Evolutionary conservation across 139 green algal genomes (phyloP), one percentile per base, ranked within the genome.

Genomic region (Monoraphidium neglectum): DNA sequence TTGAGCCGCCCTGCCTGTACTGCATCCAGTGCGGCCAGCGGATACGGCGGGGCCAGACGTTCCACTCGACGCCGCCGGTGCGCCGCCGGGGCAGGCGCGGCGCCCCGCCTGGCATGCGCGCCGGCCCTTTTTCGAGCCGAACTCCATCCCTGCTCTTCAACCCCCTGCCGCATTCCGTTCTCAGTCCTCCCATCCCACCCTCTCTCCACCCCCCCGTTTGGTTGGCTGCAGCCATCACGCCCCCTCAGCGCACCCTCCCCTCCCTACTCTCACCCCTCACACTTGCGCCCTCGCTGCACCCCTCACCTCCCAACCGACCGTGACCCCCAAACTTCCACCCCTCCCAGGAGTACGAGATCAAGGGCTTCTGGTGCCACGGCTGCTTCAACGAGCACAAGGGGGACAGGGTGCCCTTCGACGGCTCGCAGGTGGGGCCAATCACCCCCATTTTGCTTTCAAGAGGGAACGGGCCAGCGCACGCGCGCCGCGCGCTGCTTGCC

Each of bases 1-100:
- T 98, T 82, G 96, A 99, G 87, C 96, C 96, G 36, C 93, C 93
- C 23, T 88, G 91, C 32, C 78, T 99, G 54, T 98, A 98, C 86
- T 99, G 96, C 87, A 92, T 87, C 28, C 60, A 61, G 49, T 99
- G 96, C 81, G 88, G 81, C 2, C 80, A 89, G 70, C 91, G 92
- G 61, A 98, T 99, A 88, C 98, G 99, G 88, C 88, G 93, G 65
- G 90, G 94, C 47, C 89, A 95, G 79, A 88, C 89, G 13, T 96
- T 92, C 76, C 88, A 92, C 77, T 71, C 54, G 47, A 90, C 84
- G 18, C 75, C 81, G 26, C 43, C 47, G 68, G 83, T 66, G 82
- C 40, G 57, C 10, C 68, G 65, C 26, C n/a, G n/a, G n/a, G n/a
- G n/a, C n/a, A n/a, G n/a, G n/a, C 79, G 68, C 66, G 74, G 74